Conservation (phyloP, 345 rosid genomes). For the Populus tremula region DNA sequence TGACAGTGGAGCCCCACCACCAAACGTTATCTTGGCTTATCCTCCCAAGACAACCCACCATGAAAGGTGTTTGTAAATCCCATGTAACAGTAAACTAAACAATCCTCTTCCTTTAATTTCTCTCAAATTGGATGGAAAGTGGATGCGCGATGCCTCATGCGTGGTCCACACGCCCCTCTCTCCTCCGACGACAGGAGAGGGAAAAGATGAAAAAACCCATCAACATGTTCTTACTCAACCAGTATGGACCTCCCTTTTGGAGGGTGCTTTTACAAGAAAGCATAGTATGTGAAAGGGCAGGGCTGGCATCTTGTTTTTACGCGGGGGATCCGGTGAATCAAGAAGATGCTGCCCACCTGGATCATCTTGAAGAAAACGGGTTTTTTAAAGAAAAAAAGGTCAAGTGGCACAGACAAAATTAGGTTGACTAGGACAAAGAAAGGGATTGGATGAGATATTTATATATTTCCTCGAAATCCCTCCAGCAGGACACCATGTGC, state of each 20-base stretch:
- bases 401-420: constrained; percentile 12
- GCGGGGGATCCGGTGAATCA: background rate
- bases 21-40: constrained; percentile 45
- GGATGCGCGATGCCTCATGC: no score
- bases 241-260: background rate
- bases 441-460: constrained; percentile 14
- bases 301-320: background rate
- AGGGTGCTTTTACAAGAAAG: background rate
- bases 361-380: no score
- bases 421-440: constrained; percentile 18
- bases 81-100: background rate
- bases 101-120: background rate
- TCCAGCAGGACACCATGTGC: constrained; percentile 25
- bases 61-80: constrained; percentile 22
- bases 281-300: background rate
- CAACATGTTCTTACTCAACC: background rate
- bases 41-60: constrained; percentile 36
- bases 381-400: no score
- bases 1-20: constrained; percentile 37
- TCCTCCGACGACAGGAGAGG: no score
- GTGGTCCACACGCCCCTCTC: background rate
- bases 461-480: constrained; percentile 19
- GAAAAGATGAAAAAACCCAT: no score
- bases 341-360: background rate
- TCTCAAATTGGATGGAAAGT: background rate